Conservation (phyloP, 805 yeast species). For the Wilhelminamyces savonicus region DNA sequence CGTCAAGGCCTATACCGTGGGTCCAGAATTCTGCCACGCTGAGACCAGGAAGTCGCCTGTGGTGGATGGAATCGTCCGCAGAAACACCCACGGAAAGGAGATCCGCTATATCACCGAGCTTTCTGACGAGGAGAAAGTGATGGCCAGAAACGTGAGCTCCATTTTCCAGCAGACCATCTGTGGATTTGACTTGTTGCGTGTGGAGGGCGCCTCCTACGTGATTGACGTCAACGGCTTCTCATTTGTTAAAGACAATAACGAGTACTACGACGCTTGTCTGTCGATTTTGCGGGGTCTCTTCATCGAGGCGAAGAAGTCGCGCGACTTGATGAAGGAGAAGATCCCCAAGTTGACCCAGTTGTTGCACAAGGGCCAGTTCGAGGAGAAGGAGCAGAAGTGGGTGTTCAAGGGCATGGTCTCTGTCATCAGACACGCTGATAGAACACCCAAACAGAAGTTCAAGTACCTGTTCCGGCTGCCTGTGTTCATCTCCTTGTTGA, state of each 20-base stretch:
- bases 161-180: conserved; percentile 91
- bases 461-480: conserved; percentile 91
- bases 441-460: conserved; percentile 97
- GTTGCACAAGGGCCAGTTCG: conserved; percentile 33
- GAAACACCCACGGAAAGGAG: conserved; percentile 97
- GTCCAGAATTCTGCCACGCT: conserved; percentile 87
- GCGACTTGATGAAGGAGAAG: conserved; percentile 33
- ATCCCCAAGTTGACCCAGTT: conserved; percentile 28
- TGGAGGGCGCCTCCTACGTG: conserved; percentile 80
- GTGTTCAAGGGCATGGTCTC: conserved; percentile 88
- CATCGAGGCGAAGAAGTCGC: conserved; percentile 40
- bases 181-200: conserved; percentile 92
- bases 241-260: conserved; percentile 86
- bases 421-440: conserved; percentile 93
- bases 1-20: conserved; percentile 97
- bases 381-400: conserved; percentile 85
- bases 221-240: conserved; percentile 98
- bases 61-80: conserved; percentile 96
- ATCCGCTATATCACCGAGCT: conserved; percentile 83
- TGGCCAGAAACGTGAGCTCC: conserved; percentile 72
- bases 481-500: conserved; percentile 74
- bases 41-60: conserved; percentile 98
- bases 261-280: conserved; percentile 81
- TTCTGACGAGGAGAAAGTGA: conserved; percentile 63
- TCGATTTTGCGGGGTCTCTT: conserved; percentile 71